Base-by-base conservation (phyloP, 441 rosid genomes). In the Flueggea neowawraea region DNA sequence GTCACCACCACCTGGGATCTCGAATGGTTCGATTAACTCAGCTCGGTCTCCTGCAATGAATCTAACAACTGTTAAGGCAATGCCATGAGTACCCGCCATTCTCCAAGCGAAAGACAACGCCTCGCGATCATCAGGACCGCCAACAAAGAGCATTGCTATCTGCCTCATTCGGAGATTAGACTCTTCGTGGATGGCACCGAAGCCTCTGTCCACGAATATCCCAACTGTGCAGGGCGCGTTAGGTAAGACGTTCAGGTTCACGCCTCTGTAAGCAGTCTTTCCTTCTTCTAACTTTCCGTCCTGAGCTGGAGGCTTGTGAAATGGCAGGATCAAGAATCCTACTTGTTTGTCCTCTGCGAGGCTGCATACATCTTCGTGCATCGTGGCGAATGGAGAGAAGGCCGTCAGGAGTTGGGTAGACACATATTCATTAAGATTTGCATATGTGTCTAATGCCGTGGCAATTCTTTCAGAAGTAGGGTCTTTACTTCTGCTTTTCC, bases 41-140 rank as follows among this genome's bases (percentile, higher is more conserved):
- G n/a, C 45, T 5, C 51, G 50, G 4, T 62, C 72, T 39, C 66
- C 75, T 4, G 66, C 70, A 39, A 63, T 14, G 33, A 81, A 64
- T 36, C 77, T 55, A n/a, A 76, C 32, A 1, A 79, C 82, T 10
- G 70, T 54, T 44, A 82, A 59, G 32, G 49, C 31, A 33, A 80
- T 60, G 31, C 66, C 66, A 0, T 72, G 76, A 15, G 65, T 61
- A 43, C 53, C 62, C 1, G 62, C 74, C 81, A 78, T 80, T 54
- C 79, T 67, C 73, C 69, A 54, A 0, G 75, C 72, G 13, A 59
- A 73, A 2, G 78, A 68, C 10, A 82, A 60, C 1, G 87, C 84
- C 52, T 80, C n/a, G n/a, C n/a, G n/a, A n/a, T 82, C 84, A 33
- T 82, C 87, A 1, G 71, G 82, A 14, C 84, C 87, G 0, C 84